Evolutionary conservation across 305 asterid genomes (phyloP).

Genomic region (Nicotiana rustica): DNA sequence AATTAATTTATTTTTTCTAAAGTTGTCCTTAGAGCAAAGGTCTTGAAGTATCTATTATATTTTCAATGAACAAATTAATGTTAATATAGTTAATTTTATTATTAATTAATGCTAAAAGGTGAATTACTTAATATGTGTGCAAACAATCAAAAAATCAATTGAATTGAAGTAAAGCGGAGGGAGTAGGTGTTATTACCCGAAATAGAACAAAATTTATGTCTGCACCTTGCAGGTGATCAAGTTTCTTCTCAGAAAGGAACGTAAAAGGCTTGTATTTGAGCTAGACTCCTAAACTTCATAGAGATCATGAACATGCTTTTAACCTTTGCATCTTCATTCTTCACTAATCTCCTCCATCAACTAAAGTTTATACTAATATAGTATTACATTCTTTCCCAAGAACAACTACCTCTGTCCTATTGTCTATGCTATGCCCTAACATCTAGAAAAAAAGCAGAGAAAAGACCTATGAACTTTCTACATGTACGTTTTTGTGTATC

Average conservation of each 20-base stretch:
- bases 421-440: not conserved
- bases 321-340: not conserved
- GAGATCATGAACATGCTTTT: not conserved
- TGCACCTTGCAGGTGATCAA: not conserved
- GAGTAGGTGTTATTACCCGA: too few relatives aligned
- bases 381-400: slow-evolving; percentile 16
- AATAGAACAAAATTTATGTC: not conserved
- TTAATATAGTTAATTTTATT: too few relatives aligned
- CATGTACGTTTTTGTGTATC: not conserved
- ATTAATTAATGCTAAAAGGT: too few relatives aligned
- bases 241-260: not conserved
- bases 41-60: too few relatives aligned
- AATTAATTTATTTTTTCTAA: too few relatives aligned
- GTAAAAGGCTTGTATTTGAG: not conserved
- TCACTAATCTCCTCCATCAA: slow-evolving; percentile 11
- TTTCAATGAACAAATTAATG: too few relatives aligned
- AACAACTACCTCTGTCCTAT: not conserved
- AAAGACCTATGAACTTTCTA: slow-evolving; percentile 2
- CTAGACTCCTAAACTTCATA: not conserved
- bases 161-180: too few relatives aligned
- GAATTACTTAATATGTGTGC: too few relatives aligned
- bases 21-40: too few relatives aligned
- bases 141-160: too few relatives aligned
- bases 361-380: not conserved
- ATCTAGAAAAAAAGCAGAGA: not conserved